These are phyloP conservation scores for Phytophthora hybrid DNA, from an alignment of 352 stramenopile genomes.

Conservation along the genomic window DNA sequence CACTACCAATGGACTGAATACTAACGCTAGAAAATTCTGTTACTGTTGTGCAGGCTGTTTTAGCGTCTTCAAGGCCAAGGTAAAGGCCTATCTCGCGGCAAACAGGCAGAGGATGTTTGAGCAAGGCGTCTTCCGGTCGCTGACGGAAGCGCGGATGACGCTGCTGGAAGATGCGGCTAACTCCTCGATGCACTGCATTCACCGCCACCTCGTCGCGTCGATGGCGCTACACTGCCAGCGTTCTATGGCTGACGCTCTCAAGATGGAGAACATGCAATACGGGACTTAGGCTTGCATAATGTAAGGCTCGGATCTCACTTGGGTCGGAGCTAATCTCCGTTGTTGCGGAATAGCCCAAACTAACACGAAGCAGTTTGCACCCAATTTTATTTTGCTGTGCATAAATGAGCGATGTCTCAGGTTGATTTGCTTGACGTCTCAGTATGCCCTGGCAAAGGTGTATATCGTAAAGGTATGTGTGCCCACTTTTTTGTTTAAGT, in stretches of 20 bases:
- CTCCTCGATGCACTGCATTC: conserved; percentile 4
- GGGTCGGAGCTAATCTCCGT: background rate
- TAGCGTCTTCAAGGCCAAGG: background rate
- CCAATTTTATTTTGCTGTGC: no score
- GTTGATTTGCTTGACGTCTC: no score
- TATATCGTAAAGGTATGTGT: no score
- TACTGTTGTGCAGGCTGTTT: conserved; percentile 1
- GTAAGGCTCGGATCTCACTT: background rate
- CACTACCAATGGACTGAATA: background rate
- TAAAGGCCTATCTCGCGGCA: background rate
- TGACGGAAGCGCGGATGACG: conserved; percentile 11
- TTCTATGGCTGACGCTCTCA: conserved; percentile 2
- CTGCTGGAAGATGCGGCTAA: conserved; percentile 12
- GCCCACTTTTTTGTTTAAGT: no score
- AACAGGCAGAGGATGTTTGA: background rate
- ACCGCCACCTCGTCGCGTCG: conserved; percentile 7
- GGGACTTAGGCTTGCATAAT: background rate
- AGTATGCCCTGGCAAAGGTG: no score
- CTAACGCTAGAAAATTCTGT: background rate
- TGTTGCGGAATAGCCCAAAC: background rate
- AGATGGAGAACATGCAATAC: conserved; percentile 11
- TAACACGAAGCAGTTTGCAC: no score
- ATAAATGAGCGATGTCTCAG: no score
- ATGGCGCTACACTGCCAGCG: conserved; percentile 8
- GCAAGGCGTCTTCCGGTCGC: background rate